phyloP scores from a whole-genome alignment of 2,329 filamentous ascomycete species.

The Emmonsiellopsis sp. region DNA sequence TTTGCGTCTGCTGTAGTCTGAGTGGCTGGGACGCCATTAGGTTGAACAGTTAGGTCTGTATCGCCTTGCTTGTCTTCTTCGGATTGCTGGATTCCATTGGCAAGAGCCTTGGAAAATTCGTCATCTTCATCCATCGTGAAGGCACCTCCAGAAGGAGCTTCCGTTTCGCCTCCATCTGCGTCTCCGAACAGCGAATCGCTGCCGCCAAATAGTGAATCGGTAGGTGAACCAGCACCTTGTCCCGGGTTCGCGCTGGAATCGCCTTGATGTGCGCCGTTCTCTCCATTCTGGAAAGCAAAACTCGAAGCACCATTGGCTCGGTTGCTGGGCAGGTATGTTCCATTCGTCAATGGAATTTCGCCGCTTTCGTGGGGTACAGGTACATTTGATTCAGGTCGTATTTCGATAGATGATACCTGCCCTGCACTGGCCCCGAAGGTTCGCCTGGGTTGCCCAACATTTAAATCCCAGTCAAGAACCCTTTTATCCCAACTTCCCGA shows the following conservation, averaged over 20 bases:
- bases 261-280: slow-evolving; percentile 2
- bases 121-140: slow-evolving; percentile 80
- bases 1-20: slow-evolving; percentile 3
- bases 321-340: slow-evolving; percentile 72
- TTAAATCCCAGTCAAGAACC: slow-evolving; percentile 89
- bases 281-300: slow-evolving; percentile 34
- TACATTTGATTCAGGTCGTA: slow-evolving; percentile 65
- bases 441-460: slow-evolving; percentile 68
- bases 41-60: slow-evolving; percentile 15
- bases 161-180: slow-evolving; percentile 48
- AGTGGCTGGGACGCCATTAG: slow-evolving; percentile 3
- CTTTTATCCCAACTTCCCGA: slow-evolving; percentile 97
- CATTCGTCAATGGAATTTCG: slow-evolving; percentile 45
- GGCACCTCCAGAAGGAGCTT: slow-evolving; percentile 44
- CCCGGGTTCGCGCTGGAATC: slow-evolving; percentile 31
- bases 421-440: slow-evolving; percentile 67
- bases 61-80: slow-evolving; percentile 37
- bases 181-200: slow-evolving; percentile 88
- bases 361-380: slow-evolving; percentile 66
- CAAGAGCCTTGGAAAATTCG: slow-evolving; percentile 69
- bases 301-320: slow-evolving; percentile 51
- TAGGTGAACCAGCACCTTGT: slow-evolving; percentile 55
- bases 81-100: slow-evolving; percentile 47
- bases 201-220: slow-evolving; percentile 68
- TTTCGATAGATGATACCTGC: slow-evolving; percentile 83